A percentile compares a stretch with the other conserved stretches of the same genome.
Evolutionary conservation across 1,284 basidiomycete genomes (phyloP).

Genomic region (Neotropicomus parvogracilis): DNA sequence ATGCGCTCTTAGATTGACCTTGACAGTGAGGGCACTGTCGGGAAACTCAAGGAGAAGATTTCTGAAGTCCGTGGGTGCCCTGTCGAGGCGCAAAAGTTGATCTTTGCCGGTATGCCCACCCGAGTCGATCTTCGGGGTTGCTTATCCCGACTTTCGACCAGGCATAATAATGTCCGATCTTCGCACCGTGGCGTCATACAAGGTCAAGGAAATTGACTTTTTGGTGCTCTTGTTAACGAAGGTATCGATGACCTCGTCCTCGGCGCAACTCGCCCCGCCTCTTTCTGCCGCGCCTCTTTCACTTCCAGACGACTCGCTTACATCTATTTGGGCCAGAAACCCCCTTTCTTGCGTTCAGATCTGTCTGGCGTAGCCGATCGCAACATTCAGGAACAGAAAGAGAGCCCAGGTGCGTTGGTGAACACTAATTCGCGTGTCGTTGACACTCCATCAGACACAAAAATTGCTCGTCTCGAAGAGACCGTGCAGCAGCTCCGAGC

Average conservation of each 20-base stretch:
- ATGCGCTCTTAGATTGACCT: constrained; percentile 65
- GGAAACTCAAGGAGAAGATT: constrained; percentile 84
- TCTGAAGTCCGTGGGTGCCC: constrained; percentile 72
- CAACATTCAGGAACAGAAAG: background rate
- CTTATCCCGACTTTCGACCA: constrained; percentile 31
- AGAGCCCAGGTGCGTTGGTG: background rate
- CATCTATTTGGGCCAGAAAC: too few species aligned
- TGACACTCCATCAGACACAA: background rate
- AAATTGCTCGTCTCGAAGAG: background rate
- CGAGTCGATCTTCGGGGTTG: constrained; percentile 6
- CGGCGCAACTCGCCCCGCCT: constrained; percentile 7
- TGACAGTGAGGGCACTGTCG: constrained; percentile 74
- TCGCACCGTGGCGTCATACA: constrained; percentile 84
- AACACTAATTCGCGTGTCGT: background rate
- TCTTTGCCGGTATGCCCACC: constrained; percentile 75
- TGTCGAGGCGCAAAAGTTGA: constrained; percentile 83
- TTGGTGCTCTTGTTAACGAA: constrained; percentile 98
- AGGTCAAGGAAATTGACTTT: constrained; percentile 99
- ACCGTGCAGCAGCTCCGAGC: background rate
- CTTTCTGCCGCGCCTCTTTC: too few species aligned
- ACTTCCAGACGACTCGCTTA: too few species aligned
- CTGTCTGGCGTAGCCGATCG: background rate
- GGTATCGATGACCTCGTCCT: constrained; percentile 42
- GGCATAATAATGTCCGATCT: constrained; percentile 92
- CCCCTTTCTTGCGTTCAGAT: too few species aligned